A percentile compares a stretch with the other conserved stretches of the same genome.
phyloP scores from a whole-genome alignment of 2,329 filamentous ascomycete genomes.

The Pseudopyrenochaeta lycopersici region DNA sequence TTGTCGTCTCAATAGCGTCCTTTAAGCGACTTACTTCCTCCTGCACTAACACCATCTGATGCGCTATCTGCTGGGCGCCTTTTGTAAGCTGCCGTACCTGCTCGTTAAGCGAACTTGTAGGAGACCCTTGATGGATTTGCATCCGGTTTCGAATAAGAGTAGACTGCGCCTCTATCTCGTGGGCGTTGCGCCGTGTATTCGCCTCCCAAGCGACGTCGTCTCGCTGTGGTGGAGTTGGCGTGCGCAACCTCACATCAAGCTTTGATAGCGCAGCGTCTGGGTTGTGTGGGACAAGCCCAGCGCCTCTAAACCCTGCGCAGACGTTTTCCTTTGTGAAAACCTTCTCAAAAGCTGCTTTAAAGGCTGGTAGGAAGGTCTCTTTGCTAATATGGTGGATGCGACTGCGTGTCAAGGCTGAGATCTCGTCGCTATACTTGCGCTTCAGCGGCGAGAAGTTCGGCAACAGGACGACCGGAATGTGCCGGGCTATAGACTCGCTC shows the following conservation, averaged over 20 bases:
- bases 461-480: no score
- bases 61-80: no score
- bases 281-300: slow-evolving; percentile 42
- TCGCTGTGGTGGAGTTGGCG: slow-evolving; percentile 1
- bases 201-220: slow-evolving; percentile 3
- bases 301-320: slow-evolving; percentile 30
- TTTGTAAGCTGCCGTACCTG: slow-evolving; percentile 7
- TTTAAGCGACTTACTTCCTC: slow-evolving; percentile 3
- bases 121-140: slow-evolving; percentile 6
- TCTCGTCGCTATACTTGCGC: slow-evolving; percentile 32
- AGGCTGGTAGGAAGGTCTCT: no score
- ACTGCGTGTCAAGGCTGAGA: slow-evolving; percentile 33
- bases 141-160: no score
- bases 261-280: slow-evolving; percentile 38
- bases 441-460: slow-evolving; percentile 49
- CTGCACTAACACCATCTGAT: slow-evolving; percentile 14
- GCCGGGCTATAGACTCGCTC: no score
- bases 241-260: slow-evolving; percentile 24
- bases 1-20: slow-evolving; percentile 6
- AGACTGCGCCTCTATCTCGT: slow-evolving; percentile 10
- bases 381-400: slow-evolving; percentile 36
- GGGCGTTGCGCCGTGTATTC: slow-evolving; percentile 11
- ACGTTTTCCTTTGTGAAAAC: slow-evolving; percentile 35
- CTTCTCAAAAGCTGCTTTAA: no score
- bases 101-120: slow-evolving; percentile 9